phyloP scores from a whole-genome alignment of 164 flowering plant genomes.

The Magnolia sinica region DNA sequence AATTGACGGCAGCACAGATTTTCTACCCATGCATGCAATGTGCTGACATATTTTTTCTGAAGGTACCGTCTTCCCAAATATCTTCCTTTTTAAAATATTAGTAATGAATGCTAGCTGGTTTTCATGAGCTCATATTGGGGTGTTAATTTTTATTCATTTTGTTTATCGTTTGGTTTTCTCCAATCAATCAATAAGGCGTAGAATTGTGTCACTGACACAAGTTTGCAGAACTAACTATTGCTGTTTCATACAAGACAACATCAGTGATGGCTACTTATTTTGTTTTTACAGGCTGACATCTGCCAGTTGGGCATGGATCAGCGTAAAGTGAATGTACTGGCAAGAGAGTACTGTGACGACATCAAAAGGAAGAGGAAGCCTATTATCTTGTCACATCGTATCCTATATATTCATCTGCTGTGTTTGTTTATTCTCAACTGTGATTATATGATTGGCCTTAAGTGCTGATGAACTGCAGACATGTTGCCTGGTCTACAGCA shows the following conservation, averaged over 20 bases:
- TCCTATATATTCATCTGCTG: not conserved
- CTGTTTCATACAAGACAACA: not conserved
- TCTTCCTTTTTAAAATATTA: not conserved
- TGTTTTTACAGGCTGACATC: constrained; percentile 71
- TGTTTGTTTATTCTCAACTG: not conserved
- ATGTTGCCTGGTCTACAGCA: constrained; percentile 82
- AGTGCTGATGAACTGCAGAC: constrained; percentile 42
- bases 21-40: constrained; percentile 98
- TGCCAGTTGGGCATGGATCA: constrained; percentile 99
- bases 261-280: not conserved
- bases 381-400: constrained; percentile 93
- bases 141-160: not conserved
- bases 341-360: constrained; percentile 92
- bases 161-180: not conserved
- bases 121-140: not conserved
- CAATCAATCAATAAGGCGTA: not conserved
- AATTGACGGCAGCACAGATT: constrained; percentile 81
- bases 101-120: not conserved
- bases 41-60: constrained; percentile 89
- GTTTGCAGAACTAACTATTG: not conserved
- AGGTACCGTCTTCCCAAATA: constrained; percentile 18
- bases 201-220: not conserved
- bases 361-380: constrained; percentile 96
- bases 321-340: constrained; percentile 91
- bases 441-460: not conserved